phyloP scores from a whole-genome alignment of 2,329 filamentous ascomycete species.

The Penicillium sp. region DNA sequence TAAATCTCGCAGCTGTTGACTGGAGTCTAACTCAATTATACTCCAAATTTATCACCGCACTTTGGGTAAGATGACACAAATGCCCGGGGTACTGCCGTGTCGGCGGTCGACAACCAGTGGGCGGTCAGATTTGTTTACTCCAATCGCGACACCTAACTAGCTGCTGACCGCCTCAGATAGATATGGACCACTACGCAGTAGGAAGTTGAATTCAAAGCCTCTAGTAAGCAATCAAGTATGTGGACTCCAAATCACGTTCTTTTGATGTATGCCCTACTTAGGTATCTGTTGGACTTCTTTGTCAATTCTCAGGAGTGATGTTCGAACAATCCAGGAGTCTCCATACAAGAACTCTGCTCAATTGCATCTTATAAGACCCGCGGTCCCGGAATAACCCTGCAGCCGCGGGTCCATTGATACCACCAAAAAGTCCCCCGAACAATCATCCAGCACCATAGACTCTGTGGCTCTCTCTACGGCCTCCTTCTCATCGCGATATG shows the following conservation, averaged over 20 bases:
- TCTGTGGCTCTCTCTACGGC: neutral
- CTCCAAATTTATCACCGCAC: neutral
- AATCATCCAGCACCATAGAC: neutral
- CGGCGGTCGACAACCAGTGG: neutral
- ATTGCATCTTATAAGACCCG: neutral
- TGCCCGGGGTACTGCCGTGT: slow-evolving; percentile 6
- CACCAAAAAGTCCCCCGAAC: slow-evolving; percentile 18
- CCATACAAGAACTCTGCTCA: too few relatives aligned
- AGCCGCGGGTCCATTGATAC: slow-evolving; percentile 2
- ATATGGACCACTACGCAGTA: too few relatives aligned
- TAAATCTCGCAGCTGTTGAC: neutral
- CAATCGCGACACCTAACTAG: neutral
- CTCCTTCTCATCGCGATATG: slow-evolving; percentile 34
- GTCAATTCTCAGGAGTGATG: too few relatives aligned
- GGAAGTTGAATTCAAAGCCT: too few relatives aligned
- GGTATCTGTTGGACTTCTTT: too few relatives aligned
- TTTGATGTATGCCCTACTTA: too few relatives aligned
- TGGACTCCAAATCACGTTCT: too few relatives aligned
- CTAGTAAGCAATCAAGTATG: too few relatives aligned
- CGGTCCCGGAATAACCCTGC: slow-evolving; percentile 8
- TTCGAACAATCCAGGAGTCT: too few relatives aligned
- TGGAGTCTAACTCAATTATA: neutral
- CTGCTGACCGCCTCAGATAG: too few relatives aligned
- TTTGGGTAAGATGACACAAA: slow-evolving; percentile 2
- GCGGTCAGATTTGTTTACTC: slow-evolving; percentile 8